Evolutionary conservation across 2,329 filamentous ascomycete genomes (phyloP).

Genomic region (Nemania sp.): DNA sequence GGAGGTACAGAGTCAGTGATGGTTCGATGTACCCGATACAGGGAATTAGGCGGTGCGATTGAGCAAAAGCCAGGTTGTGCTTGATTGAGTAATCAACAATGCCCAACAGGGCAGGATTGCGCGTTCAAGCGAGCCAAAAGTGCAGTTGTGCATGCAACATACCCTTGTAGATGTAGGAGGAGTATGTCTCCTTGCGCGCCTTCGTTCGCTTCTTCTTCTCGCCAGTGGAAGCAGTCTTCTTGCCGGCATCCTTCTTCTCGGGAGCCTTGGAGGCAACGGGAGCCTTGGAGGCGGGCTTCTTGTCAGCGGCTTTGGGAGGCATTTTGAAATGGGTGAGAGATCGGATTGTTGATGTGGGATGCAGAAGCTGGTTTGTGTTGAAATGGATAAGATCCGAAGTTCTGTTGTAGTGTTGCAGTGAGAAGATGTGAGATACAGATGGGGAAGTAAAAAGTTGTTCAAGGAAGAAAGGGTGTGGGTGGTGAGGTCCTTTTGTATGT

Average conservation of each 20-base stretch:
- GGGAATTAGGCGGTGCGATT: neutral
- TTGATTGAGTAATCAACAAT: neutral
- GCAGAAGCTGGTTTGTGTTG: slow-evolving; percentile 26
- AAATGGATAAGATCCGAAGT: slow-evolving; percentile 35
- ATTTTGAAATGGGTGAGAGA: slow-evolving; percentile 63
- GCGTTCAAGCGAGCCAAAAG: neutral
- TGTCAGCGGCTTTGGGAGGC: slow-evolving; percentile 97
- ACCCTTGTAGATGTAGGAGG: slow-evolving; percentile 99
- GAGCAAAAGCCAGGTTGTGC: neutral
- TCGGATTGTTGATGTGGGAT: slow-evolving; percentile 17
- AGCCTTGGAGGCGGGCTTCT: slow-evolving; percentile 99
- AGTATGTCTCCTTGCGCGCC: slow-evolving; percentile 99
- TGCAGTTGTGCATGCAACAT: slow-evolving; percentile 42
- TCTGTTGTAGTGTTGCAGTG: slow-evolving; percentile 31
- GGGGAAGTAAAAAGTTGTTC: slow-evolving; percentile 49
- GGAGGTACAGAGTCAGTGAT: slow-evolving; percentile 40
- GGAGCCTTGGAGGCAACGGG: slow-evolving; percentile 72
- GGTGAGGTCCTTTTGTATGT: slow-evolving; percentile 65
- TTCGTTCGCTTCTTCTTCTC: slow-evolving; percentile 99
- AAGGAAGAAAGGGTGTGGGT: slow-evolving; percentile 51
- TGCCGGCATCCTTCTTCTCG: slow-evolving; percentile 99
- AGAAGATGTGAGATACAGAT: slow-evolving; percentile 42
- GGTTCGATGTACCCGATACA: neutral
- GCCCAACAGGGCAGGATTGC: neutral
- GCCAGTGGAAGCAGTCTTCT: slow-evolving; percentile 96